A percentile compares a stretch with the other conserved stretches of the same genome.
Evolutionary conservation across 768 basidiomycete genomes (phyloP).

Genomic region (Boletus eberwhitei): DNA sequence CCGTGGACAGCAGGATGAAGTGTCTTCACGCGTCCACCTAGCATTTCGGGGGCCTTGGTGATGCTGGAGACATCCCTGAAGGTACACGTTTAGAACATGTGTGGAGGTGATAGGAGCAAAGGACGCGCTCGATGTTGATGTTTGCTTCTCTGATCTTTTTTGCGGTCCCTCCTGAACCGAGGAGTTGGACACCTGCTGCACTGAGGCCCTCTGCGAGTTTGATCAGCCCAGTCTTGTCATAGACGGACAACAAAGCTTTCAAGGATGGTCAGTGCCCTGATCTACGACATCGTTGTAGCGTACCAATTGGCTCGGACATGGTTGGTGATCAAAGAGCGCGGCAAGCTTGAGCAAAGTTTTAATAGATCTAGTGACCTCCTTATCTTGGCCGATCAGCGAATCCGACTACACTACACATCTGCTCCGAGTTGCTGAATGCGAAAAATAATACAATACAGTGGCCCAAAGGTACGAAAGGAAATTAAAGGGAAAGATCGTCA

Average conservation of each 20-base stretch:
- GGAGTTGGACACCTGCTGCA: conserved; percentile 75
- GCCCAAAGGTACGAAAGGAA: conserved; percentile 8
- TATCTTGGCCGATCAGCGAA: conserved; percentile 19
- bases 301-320: conserved; percentile 32
- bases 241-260: conserved; percentile 88
- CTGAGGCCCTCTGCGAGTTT: conserved; percentile 86
- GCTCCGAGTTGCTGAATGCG: neutral
- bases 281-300: neutral
- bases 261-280: conserved; percentile 1
- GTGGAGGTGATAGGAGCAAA: conserved; percentile 1
- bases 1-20: conserved; percentile 98
- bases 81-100: conserved; percentile 3
- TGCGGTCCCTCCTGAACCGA: conserved; percentile 96
- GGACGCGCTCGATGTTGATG: conserved; percentile 82
- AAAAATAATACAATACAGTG: conserved; percentile 12
- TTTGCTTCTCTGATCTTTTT: conserved; percentile 96
- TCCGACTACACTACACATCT: conserved; percentile 3
- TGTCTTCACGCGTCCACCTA: conserved; percentile 97
- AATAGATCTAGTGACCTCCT: conserved; percentile 1
- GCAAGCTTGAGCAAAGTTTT: neutral
- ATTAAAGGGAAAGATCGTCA: conserved; percentile 1
- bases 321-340: conserved; percentile 12
- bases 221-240: conserved; percentile 89
- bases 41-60: conserved; percentile 98
- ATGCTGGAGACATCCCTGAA: conserved; percentile 93